Conservation (phyloP, 192 early-diverging fungal species). For the Kappamyces sp. region DNA sequence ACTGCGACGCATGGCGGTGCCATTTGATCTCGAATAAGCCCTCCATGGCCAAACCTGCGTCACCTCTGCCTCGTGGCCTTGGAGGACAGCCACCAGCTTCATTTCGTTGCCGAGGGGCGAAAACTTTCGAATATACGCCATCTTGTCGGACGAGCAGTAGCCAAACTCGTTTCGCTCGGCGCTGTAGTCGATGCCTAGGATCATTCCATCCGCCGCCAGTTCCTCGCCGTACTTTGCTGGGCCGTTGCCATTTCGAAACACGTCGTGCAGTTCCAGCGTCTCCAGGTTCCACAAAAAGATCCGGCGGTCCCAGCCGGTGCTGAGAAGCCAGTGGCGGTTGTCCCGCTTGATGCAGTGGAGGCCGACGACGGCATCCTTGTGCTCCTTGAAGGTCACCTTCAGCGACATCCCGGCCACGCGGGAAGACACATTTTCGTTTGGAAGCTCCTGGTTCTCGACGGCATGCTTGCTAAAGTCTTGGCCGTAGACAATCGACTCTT, state of each 20-base stretch:
- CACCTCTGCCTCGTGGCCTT: constrained; percentile 60
- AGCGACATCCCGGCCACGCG: constrained; percentile 51
- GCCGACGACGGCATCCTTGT: constrained; percentile 47
- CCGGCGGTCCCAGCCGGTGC: constrained; percentile 51
- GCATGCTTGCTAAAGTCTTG: constrained; percentile 20
- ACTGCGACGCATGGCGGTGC: constrained; percentile 35
- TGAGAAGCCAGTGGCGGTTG: constrained; percentile 47
- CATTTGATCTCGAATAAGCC: constrained; percentile 37
- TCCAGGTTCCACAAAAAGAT: constrained; percentile 48
- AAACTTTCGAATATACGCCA: constrained; percentile 47
- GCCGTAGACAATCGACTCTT: constrained; percentile 39
- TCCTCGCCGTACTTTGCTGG: constrained; percentile 32
- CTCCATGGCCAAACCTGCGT: constrained; percentile 30
- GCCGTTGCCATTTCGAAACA: constrained; percentile 30
- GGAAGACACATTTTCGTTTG: constrained; percentile 40
- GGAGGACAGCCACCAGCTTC: constrained; percentile 42
- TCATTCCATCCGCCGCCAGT: constrained; percentile 53
- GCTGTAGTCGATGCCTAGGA: constrained; percentile 45
- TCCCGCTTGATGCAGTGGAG: constrained; percentile 38
- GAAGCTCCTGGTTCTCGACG: constrained; percentile 18
- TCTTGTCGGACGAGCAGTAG: constrained; percentile 46
- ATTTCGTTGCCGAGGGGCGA: constrained; percentile 48
- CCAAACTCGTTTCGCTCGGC: constrained; percentile 49
- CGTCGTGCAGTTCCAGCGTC: constrained; percentile 30
- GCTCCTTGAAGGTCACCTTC: constrained; percentile 41